These are phyloP conservation scores for Rhynchosporium agropyri DNA, from an alignment of 2,329 filamentous ascomycete species.

Conservation along the genomic window DNA sequence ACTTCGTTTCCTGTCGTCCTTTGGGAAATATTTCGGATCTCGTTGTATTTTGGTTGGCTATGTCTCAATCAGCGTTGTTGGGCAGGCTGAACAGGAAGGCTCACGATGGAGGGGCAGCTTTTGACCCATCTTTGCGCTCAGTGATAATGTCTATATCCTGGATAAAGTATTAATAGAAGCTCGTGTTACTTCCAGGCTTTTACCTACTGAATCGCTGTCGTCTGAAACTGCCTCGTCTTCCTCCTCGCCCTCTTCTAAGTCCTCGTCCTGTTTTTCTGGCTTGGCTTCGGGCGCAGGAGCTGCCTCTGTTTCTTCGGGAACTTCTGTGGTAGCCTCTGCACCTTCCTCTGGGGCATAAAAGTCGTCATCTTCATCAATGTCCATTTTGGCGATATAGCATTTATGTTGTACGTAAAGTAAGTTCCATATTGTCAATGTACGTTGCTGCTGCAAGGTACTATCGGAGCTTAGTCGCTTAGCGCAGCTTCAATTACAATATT, in stretches of 20 bases:
- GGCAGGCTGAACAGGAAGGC: conserved; percentile 36
- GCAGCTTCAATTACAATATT: conserved; percentile 24
- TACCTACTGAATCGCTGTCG: conserved; percentile 55
- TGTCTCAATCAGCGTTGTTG: conserved; percentile 25
- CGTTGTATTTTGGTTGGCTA: conserved; percentile 64
- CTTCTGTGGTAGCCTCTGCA: conserved; percentile 36
- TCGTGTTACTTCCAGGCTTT: not conserved
- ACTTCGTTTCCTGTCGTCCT: conserved; percentile 57
- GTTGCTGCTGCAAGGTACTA: conserved; percentile 22
- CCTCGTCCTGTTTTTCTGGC: conserved; percentile 50
- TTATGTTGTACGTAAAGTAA: conserved; percentile 10
- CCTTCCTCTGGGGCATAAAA: conserved; percentile 66
- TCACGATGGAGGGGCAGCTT: conserved; percentile 60
- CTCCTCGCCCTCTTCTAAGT: conserved; percentile 66
- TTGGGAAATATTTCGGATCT: conserved; percentile 67
- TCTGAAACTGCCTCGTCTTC: conserved; percentile 60
- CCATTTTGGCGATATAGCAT: conserved; percentile 51
- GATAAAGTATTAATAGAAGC: conserved; percentile 23
- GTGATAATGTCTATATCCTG: conserved; percentile 71
- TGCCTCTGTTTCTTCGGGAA: conserved; percentile 30
- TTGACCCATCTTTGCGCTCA: conserved; percentile 66
- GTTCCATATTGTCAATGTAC: not conserved
- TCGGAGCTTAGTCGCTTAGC: conserved; percentile 31
- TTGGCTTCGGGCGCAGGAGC: conserved; percentile 36
- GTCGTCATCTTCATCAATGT: conserved; percentile 69